Evolutionary conservation across 371 early-diverging fungal genomes (phyloP).

Genomic region (Mortierella sp.): DNA sequence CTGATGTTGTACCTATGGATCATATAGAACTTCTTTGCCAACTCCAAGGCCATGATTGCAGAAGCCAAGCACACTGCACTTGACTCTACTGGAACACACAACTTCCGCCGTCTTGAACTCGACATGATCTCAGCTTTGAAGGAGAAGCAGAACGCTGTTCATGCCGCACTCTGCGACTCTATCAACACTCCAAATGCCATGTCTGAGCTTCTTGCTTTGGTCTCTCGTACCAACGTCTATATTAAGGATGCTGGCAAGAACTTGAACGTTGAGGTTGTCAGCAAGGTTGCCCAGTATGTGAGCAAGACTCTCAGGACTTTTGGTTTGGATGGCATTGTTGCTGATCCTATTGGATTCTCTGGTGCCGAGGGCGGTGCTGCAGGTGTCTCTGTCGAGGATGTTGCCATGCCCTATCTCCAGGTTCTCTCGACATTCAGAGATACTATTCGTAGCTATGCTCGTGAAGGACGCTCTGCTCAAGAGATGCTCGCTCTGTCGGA

Average conservation of each 20-base stretch:
- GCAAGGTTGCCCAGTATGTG: constrained; percentile 86
- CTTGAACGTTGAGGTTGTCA: constrained; percentile 74
- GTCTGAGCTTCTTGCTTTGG: constrained; percentile 83
- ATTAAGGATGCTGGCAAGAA: constrained; percentile 65
- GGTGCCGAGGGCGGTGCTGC: constrained; percentile 52
- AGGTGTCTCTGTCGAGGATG: constrained; percentile 70
- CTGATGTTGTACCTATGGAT: constrained; percentile 7
- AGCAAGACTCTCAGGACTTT: constrained; percentile 80
- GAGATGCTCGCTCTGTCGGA: constrained; percentile 87
- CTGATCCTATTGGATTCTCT: constrained; percentile 68
- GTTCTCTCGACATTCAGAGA: constrained; percentile 91
- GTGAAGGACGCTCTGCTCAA: constrained; percentile 62
- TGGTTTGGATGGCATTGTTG: constrained; percentile 76
- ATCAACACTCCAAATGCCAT: constrained; percentile 94
- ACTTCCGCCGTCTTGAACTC: constrained; percentile 76
- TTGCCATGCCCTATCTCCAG: constrained; percentile 84
- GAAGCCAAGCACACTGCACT: constrained; percentile 64
- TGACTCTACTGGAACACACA: constrained; percentile 76
- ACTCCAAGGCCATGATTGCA: constrained; percentile 80
- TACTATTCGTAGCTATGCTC: constrained; percentile 81
- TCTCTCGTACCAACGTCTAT: constrained; percentile 88
- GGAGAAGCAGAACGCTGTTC: constrained; percentile 76
- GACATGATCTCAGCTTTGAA: constrained; percentile 59
- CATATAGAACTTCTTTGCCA: constrained; percentile 86
- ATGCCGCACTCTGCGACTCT: constrained; percentile 93